A percentile compares a stretch with the other conserved stretches of the same genome.
Evolutionary conservation across 192 early-diverging fungal species (phyloP).

Genomic region (Coemansia reversa): DNA sequence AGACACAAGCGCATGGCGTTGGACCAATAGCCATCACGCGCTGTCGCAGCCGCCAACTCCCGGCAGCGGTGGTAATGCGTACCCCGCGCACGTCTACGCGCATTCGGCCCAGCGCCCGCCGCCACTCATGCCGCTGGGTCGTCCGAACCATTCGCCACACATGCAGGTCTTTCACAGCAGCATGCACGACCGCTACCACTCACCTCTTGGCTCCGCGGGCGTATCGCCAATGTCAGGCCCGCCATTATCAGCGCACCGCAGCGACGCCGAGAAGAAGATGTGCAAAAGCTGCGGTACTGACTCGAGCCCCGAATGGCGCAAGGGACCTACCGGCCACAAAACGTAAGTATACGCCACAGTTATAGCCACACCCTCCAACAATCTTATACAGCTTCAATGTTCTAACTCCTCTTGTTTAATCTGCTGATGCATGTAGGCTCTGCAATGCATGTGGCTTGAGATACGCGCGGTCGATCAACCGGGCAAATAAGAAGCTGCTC

Average conservation of each 20-base stretch:
- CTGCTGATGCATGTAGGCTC: slow-evolving; percentile 32
- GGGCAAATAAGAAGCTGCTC: slow-evolving; percentile 44
- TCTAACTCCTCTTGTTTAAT: not conserved
- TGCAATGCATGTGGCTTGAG: slow-evolving; percentile 58
- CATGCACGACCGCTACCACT: slow-evolving; percentile 42
- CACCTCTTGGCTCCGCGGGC: slow-evolving; percentile 30
- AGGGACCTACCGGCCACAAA: slow-evolving; percentile 58
- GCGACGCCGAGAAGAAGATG: slow-evolving; percentile 44
- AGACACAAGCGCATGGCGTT: slow-evolving; percentile 37
- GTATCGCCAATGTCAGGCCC: slow-evolving; percentile 38
- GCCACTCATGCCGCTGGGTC: slow-evolving; percentile 21
- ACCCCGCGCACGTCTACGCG: slow-evolving; percentile 2
- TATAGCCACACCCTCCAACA: not conserved
- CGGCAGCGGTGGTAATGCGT: slow-evolving; percentile 1
- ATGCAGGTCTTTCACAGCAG: slow-evolving; percentile 18
- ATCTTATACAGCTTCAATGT: not conserved
- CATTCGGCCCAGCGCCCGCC: slow-evolving; percentile 18
- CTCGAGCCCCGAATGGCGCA: slow-evolving; percentile 59
- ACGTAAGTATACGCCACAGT: slow-evolving; percentile 44
- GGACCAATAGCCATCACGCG: slow-evolving; percentile 20
- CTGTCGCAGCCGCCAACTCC: slow-evolving; percentile 20
- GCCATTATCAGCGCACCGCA: slow-evolving; percentile 18
- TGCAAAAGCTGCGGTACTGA: slow-evolving; percentile 58
- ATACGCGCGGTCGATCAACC: slow-evolving; percentile 54
- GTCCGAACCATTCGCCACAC: slow-evolving; percentile 25